Evolutionary conservation across 192 early-diverging fungal genomes (phyloP).

Genomic region (Linnemannia hyalina): DNA sequence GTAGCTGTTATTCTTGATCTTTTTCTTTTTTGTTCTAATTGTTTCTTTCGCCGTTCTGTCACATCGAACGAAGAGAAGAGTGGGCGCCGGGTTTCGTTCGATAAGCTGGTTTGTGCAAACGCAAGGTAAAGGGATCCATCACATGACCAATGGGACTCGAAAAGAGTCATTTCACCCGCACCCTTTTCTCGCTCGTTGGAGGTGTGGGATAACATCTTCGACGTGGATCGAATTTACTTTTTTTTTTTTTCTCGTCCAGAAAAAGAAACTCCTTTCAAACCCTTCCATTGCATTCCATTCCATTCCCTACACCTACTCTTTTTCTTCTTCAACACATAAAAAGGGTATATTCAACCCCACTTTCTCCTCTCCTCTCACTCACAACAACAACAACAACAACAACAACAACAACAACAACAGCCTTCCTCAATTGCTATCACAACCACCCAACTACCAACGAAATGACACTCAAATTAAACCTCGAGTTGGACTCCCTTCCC

Average conservation of each 20-base stretch:
- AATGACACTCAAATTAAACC: constrained; percentile 31
- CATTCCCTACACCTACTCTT: background rate
- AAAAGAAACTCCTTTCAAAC: background rate
- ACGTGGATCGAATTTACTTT: too few species aligned
- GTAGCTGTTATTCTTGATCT: too few species aligned
- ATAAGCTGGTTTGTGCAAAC: background rate
- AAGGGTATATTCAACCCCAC: background rate
- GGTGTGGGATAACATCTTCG: background rate
- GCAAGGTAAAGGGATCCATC: background rate
- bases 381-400: too few species aligned
- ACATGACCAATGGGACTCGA: background rate
- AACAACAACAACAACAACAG: background rate
- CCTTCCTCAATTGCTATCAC: background rate
- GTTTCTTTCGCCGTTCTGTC: too few species aligned
- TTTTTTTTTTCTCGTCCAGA: background rate
- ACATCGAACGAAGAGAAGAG: too few species aligned
- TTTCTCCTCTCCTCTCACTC: background rate
- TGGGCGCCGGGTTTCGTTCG: background rate
- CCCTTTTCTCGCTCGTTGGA: background rate
- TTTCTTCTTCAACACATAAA: constrained; percentile 6
- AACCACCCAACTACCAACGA: background rate
- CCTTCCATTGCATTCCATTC: constrained; percentile 3
- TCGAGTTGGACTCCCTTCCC: constrained; percentile 23
- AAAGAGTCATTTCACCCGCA: background rate
- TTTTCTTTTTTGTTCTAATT: too few species aligned